A percentile compares a stretch with the other conserved stretches of the same genome.
Conservation (phyloP, 164 flowering plant genomes). For the Aristolochia contorta region DNA sequence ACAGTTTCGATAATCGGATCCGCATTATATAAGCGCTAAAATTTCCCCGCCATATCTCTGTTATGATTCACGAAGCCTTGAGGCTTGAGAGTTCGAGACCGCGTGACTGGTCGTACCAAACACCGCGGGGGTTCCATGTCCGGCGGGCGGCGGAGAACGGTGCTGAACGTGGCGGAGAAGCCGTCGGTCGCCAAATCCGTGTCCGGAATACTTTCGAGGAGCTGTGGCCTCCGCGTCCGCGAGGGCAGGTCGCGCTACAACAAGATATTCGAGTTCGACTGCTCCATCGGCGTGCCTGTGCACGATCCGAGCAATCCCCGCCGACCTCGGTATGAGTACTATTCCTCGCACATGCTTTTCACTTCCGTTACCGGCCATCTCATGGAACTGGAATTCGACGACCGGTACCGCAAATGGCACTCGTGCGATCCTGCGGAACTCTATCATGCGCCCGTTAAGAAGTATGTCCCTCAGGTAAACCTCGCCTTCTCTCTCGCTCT, state of each 20-base stretch:
- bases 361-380: slow-evolving; percentile 95
- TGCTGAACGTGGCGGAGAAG: slow-evolving; percentile 96
- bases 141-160: slow-evolving; percentile 15
- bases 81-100: too few species aligned
- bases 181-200: slow-evolving; percentile 98
- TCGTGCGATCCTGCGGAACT: slow-evolving; percentile 86
- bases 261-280: slow-evolving; percentile 79
- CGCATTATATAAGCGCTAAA: too few species aligned
- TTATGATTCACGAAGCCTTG: too few species aligned
- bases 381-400: slow-evolving; percentile 92
- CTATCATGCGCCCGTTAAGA: slow-evolving; percentile 63
- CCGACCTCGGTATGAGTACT: slow-evolving; percentile 5
- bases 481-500: neutral
- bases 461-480: slow-evolving; percentile 68
- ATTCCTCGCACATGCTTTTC: slow-evolving; percentile 39
- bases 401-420: slow-evolving; percentile 72
- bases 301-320: slow-evolving; percentile 31
- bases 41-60: too few species aligned
- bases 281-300: slow-evolving; percentile 21
- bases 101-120: neutral
- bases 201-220: slow-evolving; percentile 54
- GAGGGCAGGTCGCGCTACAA: slow-evolving; percentile 83
- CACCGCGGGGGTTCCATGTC: neutral
- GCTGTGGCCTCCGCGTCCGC: slow-evolving; percentile 34
- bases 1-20: too few species aligned